phyloP scores from a whole-genome alignment of 2,329 filamentous ascomycete genomes.

The Blastomyces parvus region DNA sequence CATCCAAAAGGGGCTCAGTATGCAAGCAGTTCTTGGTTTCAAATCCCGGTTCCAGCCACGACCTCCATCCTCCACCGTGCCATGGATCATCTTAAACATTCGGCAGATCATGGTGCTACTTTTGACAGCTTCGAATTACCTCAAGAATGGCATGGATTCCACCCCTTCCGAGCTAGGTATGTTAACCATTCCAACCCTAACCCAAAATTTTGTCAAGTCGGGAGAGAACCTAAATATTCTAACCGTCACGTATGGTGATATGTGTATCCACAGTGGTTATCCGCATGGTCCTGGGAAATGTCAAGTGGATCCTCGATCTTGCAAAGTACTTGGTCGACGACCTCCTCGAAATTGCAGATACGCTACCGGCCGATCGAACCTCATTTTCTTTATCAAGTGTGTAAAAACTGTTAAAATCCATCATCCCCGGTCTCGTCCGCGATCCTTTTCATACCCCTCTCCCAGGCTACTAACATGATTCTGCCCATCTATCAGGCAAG shows the following conservation, averaged over 20 bases:
- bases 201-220: not conserved
- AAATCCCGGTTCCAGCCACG: constrained; percentile 53
- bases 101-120: constrained; percentile 57
- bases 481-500: constrained; percentile 24
- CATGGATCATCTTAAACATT: constrained; percentile 64
- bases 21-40: constrained; percentile 70
- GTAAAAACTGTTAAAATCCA: constrained; percentile 5
- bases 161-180: constrained; percentile 50
- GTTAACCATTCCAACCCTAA: constrained; percentile 17
- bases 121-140: constrained; percentile 56
- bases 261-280: constrained; percentile 51
- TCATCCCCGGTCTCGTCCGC: not conserved
- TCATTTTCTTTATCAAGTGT: constrained; percentile 31
- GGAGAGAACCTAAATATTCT: not conserved
- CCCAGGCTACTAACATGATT: constrained; percentile 14
- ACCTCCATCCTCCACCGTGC: constrained; percentile 60
- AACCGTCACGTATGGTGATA: not conserved
- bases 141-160: constrained; percentile 42
- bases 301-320: constrained; percentile 67
- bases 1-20: constrained; percentile 66
- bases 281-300: constrained; percentile 61
- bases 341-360: constrained; percentile 38
- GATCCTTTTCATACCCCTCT: not conserved
- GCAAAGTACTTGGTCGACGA: constrained; percentile 48
- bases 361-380: constrained; percentile 13